phyloP scores from a whole-genome alignment of 2,329 filamentous ascomycete genomes.

The Aureobasidium leucospermi region DNA sequence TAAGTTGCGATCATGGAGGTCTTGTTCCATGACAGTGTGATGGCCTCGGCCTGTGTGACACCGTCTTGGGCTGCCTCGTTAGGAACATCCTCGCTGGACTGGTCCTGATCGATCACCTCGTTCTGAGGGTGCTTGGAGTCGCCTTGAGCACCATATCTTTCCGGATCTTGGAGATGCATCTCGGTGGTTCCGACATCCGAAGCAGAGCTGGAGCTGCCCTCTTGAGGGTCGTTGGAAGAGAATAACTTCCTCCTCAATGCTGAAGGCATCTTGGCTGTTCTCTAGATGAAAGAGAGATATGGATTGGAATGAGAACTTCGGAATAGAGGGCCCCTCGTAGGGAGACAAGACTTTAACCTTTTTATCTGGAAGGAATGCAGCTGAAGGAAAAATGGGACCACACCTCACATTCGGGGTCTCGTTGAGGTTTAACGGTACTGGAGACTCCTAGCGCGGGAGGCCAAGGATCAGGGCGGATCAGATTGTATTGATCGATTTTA shows the following conservation, averaged over 20 bases:
- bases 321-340: not conserved
- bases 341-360: not conserved
- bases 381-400: conserved; percentile 7
- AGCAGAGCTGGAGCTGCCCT: conserved; percentile 3
- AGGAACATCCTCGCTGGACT: conserved; percentile 12
- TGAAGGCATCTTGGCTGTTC: conserved; percentile 5
- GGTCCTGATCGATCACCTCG: conserved; percentile 6
- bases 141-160: not conserved
- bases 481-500: not conserved
- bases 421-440: conserved; percentile 10
- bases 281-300: not conserved
- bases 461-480: conserved; percentile 12
- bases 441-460: not conserved
- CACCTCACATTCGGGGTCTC: not conserved
- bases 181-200: not conserved
- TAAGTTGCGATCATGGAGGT: conserved; percentile 26
- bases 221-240: not conserved
- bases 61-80: conserved; percentile 29
- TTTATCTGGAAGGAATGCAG: not conserved
- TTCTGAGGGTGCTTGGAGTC: not conserved
- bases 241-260: conserved; percentile 13
- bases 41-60: conserved; percentile 31
- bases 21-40: conserved; percentile 31
- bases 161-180: not conserved
- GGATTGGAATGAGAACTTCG: not conserved